Evolutionary conservation across 441 rosid species (phyloP), one percentile per base, ranked within the genome.

Genomic region (Populus trichocarpa): DNA sequence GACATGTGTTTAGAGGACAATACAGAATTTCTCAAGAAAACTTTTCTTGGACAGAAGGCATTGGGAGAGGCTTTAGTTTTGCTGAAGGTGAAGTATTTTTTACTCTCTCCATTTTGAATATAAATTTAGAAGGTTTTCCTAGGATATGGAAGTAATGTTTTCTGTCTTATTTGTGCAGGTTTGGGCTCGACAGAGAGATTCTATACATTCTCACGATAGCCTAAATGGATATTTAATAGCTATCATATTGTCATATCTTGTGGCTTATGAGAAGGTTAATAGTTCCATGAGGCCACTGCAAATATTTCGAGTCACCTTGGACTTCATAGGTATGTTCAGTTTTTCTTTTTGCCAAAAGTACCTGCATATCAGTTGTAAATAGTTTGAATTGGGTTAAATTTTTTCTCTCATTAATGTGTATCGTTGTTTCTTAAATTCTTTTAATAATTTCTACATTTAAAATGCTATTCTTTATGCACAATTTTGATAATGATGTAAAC

Each of bases 111-210:
- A 14, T 61, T 80, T n/a, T 28, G 57, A 69, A 59, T 70, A 67
- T 73, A 36, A 25, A 40, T 71, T 28, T 66, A 42, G 66, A 59
- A 32, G 18, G 18, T 57, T 16, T 80, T 35, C 22, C 38, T 42
- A 67, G 67, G 23, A 18, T 68, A 61, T 67, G 13, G 63, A 53
- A 18, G 8, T 7, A 2, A 53, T 6, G 20, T 18, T 53, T 18
- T 6, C 13, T 42, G 35, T 76, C 46, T 78, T 65, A 20, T 78
- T 72, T 53, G 42, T 87, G 79, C 81, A 96, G 99, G 90, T 91
- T 50, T 96, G 97, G 99, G 97, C 92, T 78, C 90, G 85, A 72
- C 97, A 90, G 82, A 92, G 99, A 87, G 89, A 91, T 84, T 90
- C 96, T 4, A 82, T 96, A 78, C 87, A 88, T 40, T 84, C 76